Evolutionary conservation across 192 early-diverging fungal genomes (phyloP).

Genomic region (Umbelopsis isabellina): DNA sequence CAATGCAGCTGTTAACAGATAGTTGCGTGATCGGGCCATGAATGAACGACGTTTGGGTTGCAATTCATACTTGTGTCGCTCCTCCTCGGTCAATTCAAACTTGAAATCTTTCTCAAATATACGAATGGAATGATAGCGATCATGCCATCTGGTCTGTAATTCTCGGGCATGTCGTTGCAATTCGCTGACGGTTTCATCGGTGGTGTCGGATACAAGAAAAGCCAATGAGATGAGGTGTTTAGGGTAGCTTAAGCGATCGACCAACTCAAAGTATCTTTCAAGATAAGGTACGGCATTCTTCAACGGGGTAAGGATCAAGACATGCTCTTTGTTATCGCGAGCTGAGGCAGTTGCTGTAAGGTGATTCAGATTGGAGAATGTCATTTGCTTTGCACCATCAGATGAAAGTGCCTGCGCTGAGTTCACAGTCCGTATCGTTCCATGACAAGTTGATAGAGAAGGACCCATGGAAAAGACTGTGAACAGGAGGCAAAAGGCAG

Average conservation of each 20-base stretch:
- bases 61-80: constrained; percentile 54
- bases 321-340: constrained; percentile 26
- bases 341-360: constrained; percentile 30
- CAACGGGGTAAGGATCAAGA: constrained; percentile 65
- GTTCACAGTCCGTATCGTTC: constrained; percentile 15
- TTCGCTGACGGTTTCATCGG: constrained; percentile 54
- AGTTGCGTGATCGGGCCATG: constrained; percentile 67
- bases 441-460: constrained; percentile 16
- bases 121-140: constrained; percentile 49
- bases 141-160: constrained; percentile 21
- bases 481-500: background rate
- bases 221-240: constrained; percentile 65
- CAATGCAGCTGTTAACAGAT: constrained; percentile 58
- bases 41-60: constrained; percentile 57
- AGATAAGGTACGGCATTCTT: constrained; percentile 62
- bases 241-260: constrained; percentile 58
- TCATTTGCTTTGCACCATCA: constrained; percentile 8
- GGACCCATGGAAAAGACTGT: constrained; percentile 5
- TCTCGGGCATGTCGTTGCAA: constrained; percentile 32
- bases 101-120: constrained; percentile 63
- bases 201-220: constrained; percentile 65
- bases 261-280: constrained; percentile 60
- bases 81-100: constrained; percentile 44
- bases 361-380: constrained; percentile 32
- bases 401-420: constrained; percentile 20